Evolutionary conservation across 176 grass and related monocot genomes (phyloP), one percentile per base, ranked within the genome.

Genomic region (Zea mays): DNA sequence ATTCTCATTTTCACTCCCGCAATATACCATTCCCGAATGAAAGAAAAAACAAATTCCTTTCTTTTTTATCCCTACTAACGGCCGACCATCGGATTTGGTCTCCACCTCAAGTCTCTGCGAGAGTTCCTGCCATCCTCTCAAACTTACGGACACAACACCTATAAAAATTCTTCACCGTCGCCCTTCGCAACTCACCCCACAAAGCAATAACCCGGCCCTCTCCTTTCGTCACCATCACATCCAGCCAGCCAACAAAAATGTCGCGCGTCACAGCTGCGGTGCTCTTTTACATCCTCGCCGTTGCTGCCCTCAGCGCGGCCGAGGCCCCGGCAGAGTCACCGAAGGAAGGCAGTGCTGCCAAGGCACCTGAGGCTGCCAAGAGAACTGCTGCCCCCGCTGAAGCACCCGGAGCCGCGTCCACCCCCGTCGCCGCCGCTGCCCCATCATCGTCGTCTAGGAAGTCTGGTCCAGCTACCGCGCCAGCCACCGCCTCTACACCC

Each of bases 221-320:
- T 27, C 43, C 27, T 16, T 16, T 20, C 57, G 58, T 33, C 21
- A 3, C 47, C 64, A 55, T 41, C 55, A 21, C 55, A 10, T 58
- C n/a, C 50, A 50, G 58, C 14, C 7, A 8, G n/a, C 59, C 56
- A 61, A 3, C 3, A 55, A 86, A 67, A 19, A 93, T 93, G 87
- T 67, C 78, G 42, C 87, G 74, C 8, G 37, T 65, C 81, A 35
- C 55, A 5, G 74, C 84, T 3, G 54, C 54, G 1, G 69, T 78
- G 70, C 85, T 94, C 71, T 33, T 91, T 77, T 73, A 73, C 65
- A 55, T 88, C 64, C 88, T 94, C 0, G 19, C 73, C 0, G 46
- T 78, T 6, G 44, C 79, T 5, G 47, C 52, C 61, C 3, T 83
- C 34, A 27, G 72, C 8, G 55, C 40, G 15, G 79, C 76, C 1